These are phyloP conservation scores for Penicillium sp. DNA, from an alignment of 2,329 filamentous ascomycete species.

Conservation along the genomic window DNA sequence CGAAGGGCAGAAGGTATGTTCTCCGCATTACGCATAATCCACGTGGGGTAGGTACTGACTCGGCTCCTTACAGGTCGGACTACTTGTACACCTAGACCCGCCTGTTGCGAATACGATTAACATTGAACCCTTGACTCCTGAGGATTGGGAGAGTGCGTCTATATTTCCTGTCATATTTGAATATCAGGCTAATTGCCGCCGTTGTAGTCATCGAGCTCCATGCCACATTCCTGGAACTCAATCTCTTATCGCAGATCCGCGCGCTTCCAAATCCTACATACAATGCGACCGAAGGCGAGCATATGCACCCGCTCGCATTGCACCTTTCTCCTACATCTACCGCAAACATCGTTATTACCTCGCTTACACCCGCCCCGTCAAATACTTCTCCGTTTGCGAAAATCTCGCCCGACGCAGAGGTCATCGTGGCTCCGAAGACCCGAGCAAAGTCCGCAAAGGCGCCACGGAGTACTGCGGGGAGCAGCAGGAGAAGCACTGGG, in stretches of 20 bases:
- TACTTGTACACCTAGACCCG: constrained; percentile 77
- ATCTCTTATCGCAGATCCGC: constrained; percentile 86
- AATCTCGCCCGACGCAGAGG: constrained; percentile 87
- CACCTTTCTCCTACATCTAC: constrained; percentile 94
- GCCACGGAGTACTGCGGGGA: constrained; percentile 68
- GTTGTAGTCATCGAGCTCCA: constrained; percentile 81
- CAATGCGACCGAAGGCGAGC: constrained; percentile 48
- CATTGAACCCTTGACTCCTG: constrained; percentile 89
- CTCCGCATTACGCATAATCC: not conserved
- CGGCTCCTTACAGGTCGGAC: constrained; percentile 47
- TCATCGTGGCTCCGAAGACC: constrained; percentile 93
- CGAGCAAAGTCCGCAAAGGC: constrained; percentile 63
- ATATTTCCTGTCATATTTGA: not conserved
- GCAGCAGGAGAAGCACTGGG: constrained; percentile 66
- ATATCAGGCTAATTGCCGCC: constrained; percentile 7
- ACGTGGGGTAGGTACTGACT: constrained; percentile 39
- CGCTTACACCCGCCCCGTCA: constrained; percentile 68
- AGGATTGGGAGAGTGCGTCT: constrained; percentile 81
- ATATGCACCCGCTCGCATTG: constrained; percentile 75
- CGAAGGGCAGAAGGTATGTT: constrained; percentile 70
- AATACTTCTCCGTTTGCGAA: constrained; percentile 75
- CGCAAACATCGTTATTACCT: constrained; percentile 81
- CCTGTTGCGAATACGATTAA: constrained; percentile 89
- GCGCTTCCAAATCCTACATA: constrained; percentile 82
- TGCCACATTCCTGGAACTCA: constrained; percentile 89